A percentile compares a stretch with the other conserved stretches of the same genome.
These are phyloP conservation scores for Acer saccharum DNA, from an alignment of 345 rosid species.

Conservation along the genomic window DNA sequence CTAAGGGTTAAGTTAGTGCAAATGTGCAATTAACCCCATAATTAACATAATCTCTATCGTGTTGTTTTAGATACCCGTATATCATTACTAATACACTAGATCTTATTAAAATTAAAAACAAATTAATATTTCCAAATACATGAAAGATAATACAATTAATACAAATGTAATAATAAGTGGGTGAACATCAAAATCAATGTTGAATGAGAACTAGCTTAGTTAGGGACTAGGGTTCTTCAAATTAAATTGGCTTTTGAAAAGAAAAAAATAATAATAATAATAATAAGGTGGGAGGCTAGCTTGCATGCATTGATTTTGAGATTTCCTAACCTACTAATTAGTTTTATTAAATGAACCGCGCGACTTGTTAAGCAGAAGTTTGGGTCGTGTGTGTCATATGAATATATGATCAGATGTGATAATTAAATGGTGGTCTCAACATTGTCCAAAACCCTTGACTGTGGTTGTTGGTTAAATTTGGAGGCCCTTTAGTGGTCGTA, in stretches of 20 bases:
- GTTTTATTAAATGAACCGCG: background rate
- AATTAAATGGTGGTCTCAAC: too few species aligned
- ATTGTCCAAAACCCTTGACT: background rate
- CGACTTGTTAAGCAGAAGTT: constrained; percentile 4
- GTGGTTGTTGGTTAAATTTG: background rate
- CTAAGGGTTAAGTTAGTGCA: too few species aligned
- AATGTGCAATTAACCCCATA: too few species aligned
- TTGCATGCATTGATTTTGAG: background rate
- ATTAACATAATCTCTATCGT: too few species aligned
- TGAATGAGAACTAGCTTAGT: background rate
- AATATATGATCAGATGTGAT: too few species aligned
- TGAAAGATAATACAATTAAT: too few species aligned
- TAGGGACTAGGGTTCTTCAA: background rate
- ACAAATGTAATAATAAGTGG: background rate
- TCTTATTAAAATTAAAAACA: too few species aligned
- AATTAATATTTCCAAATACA: too few species aligned
- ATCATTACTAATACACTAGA: too few species aligned
- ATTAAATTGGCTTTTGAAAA: too few species aligned
- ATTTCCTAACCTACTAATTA: background rate
- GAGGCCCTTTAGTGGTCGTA: background rate
- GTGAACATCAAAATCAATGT: background rate
- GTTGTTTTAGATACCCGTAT: too few species aligned
- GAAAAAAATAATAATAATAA: too few species aligned
- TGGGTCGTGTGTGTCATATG: background rate
- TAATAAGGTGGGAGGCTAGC: background rate